A percentile compares a stretch with the other conserved stretches of the same genome.
Evolutionary conservation across 2,329 filamentous ascomycete species (phyloP).

Genomic region (Paecilomyces formosus): DNA sequence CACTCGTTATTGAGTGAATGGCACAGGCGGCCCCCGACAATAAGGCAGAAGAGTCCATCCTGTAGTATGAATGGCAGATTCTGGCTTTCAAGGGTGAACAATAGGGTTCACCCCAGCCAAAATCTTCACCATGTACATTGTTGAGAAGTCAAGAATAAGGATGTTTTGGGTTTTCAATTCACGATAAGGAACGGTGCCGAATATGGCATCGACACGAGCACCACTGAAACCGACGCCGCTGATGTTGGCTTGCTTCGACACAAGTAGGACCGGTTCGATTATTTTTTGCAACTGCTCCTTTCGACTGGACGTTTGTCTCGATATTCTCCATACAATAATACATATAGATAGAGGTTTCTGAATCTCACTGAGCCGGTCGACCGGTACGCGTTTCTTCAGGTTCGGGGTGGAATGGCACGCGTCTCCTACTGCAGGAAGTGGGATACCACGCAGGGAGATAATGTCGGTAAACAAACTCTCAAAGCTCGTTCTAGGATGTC

Average conservation of each 20-base stretch:
- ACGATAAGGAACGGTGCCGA: neutral
- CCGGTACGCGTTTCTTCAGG: neutral
- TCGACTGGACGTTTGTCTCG: neutral
- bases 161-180: neutral
- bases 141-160: neutral
- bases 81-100: constrained; percentile 18
- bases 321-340: neutral
- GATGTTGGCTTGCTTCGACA: neutral
- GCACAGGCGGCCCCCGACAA: constrained; percentile 24
- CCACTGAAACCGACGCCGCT: neutral
- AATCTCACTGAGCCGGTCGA: neutral
- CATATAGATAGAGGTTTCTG: neutral
- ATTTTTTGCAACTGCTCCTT: neutral
- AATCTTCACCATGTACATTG: constrained; percentile 17
- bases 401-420: neutral
- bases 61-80: constrained; percentile 17
- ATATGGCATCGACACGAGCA: neutral
- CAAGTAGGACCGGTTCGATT: neutral
- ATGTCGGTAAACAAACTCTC: neutral
- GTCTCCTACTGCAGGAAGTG: neutral
- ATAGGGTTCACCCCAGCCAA: constrained; percentile 16
- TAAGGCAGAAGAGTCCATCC: constrained; percentile 21
- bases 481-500: neutral
- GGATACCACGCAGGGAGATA: neutral
- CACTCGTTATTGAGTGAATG: constrained; percentile 8